Evolutionary conservation across 257 asterid species (phyloP), one percentile per base, ranked within the genome.

Genomic region (Nicotiana tomentosiformis): DNA sequence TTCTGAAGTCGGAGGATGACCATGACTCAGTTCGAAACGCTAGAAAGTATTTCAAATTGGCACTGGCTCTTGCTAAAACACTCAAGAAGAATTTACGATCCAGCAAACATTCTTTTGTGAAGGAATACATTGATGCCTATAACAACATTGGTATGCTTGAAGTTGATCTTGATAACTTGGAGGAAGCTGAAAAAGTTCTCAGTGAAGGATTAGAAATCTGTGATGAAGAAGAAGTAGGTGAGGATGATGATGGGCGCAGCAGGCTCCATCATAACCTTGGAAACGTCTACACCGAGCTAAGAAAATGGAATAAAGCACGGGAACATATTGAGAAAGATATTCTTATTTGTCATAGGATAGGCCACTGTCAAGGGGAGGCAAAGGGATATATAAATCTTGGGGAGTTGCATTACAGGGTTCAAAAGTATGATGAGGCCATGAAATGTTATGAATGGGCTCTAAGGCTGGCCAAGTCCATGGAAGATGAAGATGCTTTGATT

Each of bases 241-340:
- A 88, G 85, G 78, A 88, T 84, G 95, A 90, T 86, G 98, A 88
- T 84, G 86, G 92, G 2, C 99, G 98, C 66, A 91, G 95, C 85
- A 95, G 98, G 94, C 98, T 95, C 84, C 98, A 94, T 82, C 97
- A 96, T 89, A 94, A 94, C 87, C 98, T 96, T 78, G 99, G 99
- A 76, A 91, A 84, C 83, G 94, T 94, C 82, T 93, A 90, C 87
- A 79, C 90, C 84, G 95, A 91, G 86, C 86, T 94, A 77, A 93
- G 98, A 91, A 86, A 85, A 80, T 94, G 98, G 99, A 88, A 85
- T 55, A 87, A 84, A 57, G 99, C 98, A 58, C 81, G 70, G 33
- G 88, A 90, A 49, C 98, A 94, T 86, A 93, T 94, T 74, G 87
- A 82, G 84, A 90, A 92, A 84, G 98, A 96, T 84, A 89, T 96